These are phyloP conservation scores for Eucalyptus victrix DNA, from an alignment of 345 rosid genomes.

Conservation along the genomic window DNA sequence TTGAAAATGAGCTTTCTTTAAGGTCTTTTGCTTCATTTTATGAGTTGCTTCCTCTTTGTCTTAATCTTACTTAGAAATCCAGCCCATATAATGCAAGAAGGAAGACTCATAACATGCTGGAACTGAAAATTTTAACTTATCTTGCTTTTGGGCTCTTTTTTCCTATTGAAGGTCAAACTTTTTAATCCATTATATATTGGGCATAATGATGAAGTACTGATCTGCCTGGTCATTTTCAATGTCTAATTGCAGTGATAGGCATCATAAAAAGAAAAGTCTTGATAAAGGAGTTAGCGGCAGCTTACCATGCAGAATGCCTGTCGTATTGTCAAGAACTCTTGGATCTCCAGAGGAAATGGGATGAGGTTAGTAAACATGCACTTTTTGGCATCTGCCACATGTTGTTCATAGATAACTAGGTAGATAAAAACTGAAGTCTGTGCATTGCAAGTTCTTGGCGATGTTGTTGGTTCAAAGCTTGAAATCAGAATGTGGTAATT, in stretches of 20 bases:
- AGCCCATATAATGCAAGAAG: neutral
- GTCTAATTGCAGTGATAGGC: slow-evolving; percentile 58
- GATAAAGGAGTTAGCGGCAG: slow-evolving; percentile 85
- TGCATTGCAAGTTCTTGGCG: neutral
- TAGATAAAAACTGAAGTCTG: neutral
- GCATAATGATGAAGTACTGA: neutral
- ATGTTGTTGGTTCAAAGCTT: neutral
- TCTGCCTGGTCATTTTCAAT: neutral
- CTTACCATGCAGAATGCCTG: slow-evolving; percentile 78
- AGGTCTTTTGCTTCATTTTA: neutral
- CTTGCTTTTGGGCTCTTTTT: neutral
- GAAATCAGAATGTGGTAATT: neutral
- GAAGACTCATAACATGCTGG: neutral
- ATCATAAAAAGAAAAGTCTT: slow-evolving; percentile 89
- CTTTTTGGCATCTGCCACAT: neutral
- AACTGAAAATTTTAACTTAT: neutral
- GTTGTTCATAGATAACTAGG: neutral
- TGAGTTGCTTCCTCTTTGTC: neutral
- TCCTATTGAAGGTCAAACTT: neutral
- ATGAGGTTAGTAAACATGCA: slow-evolving; percentile 41
- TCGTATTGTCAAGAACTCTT: slow-evolving; percentile 70
- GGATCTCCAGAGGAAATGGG: slow-evolving; percentile 64
- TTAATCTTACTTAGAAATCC: neutral
- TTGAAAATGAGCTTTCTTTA: neutral
- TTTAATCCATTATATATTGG: neutral